Evolutionary conservation across 495 filamentous ascomycete genomes (phyloP).

Genomic region (Daldinia loculata): DNA sequence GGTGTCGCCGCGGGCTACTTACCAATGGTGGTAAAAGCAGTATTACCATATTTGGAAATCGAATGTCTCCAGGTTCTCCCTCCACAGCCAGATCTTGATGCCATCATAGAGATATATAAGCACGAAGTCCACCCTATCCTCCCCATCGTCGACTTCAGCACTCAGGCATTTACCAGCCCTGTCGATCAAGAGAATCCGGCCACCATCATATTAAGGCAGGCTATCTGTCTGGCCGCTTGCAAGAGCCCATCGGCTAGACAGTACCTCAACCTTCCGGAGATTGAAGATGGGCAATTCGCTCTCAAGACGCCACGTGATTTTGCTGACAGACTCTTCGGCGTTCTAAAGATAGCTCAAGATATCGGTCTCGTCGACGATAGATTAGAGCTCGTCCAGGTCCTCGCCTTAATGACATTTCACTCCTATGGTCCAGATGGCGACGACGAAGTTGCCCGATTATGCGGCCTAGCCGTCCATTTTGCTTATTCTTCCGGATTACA

Average conservation of each 20-base stretch:
- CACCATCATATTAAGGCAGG: constrained; percentile 42
- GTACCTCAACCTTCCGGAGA: constrained; percentile 43
- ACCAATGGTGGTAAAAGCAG: constrained; percentile 30
- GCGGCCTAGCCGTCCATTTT: constrained; percentile 51
- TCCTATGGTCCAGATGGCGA: constrained; percentile 43
- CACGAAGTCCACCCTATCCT: constrained; percentile 47
- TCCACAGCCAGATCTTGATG: constrained; percentile 30
- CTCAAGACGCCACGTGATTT: constrained; percentile 35
- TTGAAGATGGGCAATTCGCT: constrained; percentile 1
- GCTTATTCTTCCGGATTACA: constrained; percentile 67
- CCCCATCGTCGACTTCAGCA: constrained; percentile 43
- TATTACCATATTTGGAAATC: constrained; percentile 42
- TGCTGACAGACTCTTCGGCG: constrained; percentile 42
- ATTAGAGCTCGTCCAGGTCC: constrained; percentile 43
- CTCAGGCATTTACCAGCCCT: constrained; percentile 15
- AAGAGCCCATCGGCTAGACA: constrained; percentile 48
- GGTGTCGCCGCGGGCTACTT: constrained; percentile 16
- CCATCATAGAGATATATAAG: constrained; percentile 43
- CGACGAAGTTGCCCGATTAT: constrained; percentile 36
- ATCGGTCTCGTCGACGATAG: constrained; percentile 45
- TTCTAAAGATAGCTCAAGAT: constrained; percentile 44
- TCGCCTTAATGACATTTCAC: constrained; percentile 46
- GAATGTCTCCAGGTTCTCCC: constrained; percentile 41
- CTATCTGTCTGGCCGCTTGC: constrained; percentile 51
- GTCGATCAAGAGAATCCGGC: constrained; percentile 21